Percentiles rank a stretch among this genome's conserved stretches.
Evolutionary conservation across 345 rosid genomes (phyloP).

Genomic region (Populus pruinosa): DNA sequence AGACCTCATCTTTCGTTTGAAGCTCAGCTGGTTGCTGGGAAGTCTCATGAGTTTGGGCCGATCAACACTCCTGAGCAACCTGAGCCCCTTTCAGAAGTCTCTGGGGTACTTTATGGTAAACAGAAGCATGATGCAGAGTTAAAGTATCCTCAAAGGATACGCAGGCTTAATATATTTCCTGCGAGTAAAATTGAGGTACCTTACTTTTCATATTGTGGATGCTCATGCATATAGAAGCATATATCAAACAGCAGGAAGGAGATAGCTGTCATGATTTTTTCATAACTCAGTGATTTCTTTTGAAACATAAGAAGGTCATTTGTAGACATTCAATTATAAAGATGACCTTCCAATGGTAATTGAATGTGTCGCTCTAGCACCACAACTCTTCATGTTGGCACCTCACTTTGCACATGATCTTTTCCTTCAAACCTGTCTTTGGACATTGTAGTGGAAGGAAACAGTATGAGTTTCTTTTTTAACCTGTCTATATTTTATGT

Average conservation of each 20-base stretch:
- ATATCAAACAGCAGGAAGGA: too few relatives aligned
- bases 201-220: neutral
- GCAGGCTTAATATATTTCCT: slow-evolving; percentile 87
- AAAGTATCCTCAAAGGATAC: slow-evolving; percentile 84
- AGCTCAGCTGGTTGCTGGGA: slow-evolving; percentile 98
- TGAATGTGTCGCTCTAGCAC: neutral
- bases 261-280: neutral
- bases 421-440: neutral
- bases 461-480: neutral
- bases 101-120: slow-evolving; percentile 53
- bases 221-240: neutral
- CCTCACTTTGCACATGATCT: neutral
- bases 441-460: neutral
- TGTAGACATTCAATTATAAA: neutral
- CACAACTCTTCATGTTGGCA: neutral
- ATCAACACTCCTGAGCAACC: slow-evolving; percentile 79
- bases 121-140: slow-evolving; percentile 79
- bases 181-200: slow-evolving; percentile 76
- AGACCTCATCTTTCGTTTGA: slow-evolving; percentile 96
- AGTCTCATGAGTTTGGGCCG: slow-evolving; percentile 70
- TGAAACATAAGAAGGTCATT: neutral
- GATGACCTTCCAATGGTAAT: neutral
- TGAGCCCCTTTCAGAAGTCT: slow-evolving; percentile 45
- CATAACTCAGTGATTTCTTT: neutral
- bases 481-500: neutral